Percentiles rank a stretch among this genome's conserved stretches.
Conservation (phyloP, 208 protist species). For the Leishmania arabica region DNA sequence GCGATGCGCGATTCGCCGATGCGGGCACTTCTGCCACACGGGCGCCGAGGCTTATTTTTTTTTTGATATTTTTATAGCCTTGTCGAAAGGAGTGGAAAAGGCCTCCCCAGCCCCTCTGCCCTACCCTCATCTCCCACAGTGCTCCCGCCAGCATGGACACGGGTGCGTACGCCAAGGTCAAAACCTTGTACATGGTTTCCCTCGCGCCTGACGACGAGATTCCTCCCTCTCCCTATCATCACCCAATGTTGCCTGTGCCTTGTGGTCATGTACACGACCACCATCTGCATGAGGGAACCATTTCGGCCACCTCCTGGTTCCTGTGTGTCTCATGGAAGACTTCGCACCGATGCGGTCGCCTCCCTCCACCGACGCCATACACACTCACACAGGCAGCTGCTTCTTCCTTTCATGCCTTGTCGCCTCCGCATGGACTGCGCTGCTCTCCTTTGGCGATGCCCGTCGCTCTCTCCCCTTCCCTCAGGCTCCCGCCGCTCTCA, state of each 20-base stretch:
- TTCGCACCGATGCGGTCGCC: not conserved
- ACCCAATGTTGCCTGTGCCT: not conserved
- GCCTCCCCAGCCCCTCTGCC: not conserved
- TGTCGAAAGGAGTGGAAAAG: not conserved
- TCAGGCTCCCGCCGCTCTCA: not conserved
- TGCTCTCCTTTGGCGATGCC: not conserved
- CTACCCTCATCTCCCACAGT: no score
- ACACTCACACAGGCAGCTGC: not conserved
- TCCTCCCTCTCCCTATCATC: not conserved
- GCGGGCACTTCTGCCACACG: not conserved
- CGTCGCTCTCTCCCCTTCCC: not conserved
- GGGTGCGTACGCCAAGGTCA: not conserved
- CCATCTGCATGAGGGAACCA: not conserved
- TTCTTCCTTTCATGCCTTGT: not conserved
- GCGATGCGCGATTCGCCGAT: not conserved
- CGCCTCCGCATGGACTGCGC: not conserved
- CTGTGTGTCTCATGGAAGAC: not conserved
- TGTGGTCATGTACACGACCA: not conserved
- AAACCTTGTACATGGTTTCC: not conserved
- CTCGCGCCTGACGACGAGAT: no score
- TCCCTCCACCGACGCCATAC: not conserved
- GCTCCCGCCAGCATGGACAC: not conserved
- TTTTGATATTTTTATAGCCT: not conserved
- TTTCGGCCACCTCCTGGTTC: not conserved
- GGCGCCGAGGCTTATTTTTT: not conserved